These are phyloP conservation scores for Sequoiadendron giganteum DNA, from an alignment of 75 land plant genomes.

Conservation along the genomic window DNA sequence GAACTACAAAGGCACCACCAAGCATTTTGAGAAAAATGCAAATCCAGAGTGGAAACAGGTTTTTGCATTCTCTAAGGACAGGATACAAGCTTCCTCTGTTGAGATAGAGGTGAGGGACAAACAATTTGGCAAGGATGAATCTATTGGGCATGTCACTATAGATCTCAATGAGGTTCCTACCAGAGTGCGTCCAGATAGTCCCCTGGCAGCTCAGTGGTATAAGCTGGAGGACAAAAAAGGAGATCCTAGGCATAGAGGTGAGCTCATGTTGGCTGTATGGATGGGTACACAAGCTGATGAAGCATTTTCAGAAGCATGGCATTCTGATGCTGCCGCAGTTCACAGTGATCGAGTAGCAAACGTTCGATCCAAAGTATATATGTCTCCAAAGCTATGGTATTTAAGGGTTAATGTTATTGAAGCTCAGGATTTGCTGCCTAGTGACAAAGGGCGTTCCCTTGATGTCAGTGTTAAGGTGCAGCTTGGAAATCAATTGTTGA, in stretches of 20 bases:
- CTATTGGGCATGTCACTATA: constrained; percentile 53
- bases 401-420: constrained; percentile 54
- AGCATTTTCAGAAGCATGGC: constrained; percentile 63
- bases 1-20: constrained; percentile 56
- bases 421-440: constrained; percentile 50
- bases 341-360: constrained; percentile 21
- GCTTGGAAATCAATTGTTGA: constrained; percentile 55
- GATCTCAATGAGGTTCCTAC: constrained; percentile 65
- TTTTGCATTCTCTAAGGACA: constrained; percentile 66
- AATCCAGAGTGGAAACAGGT: constrained; percentile 72
- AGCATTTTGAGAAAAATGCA: constrained; percentile 47
- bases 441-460: constrained; percentile 29
- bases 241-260: constrained; percentile 23
- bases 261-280: constrained; percentile 58
- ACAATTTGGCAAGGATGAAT: constrained; percentile 60
- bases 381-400: constrained; percentile 62
- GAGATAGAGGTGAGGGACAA: constrained; percentile 70
- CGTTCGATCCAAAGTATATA: constrained; percentile 47
- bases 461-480: constrained; percentile 48
- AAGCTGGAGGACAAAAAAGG: constrained; percentile 45
- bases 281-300: constrained; percentile 71
- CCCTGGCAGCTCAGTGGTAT: constrained; percentile 71
- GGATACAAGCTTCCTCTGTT: constrained; percentile 35
- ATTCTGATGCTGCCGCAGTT: constrained; percentile 39
- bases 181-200: constrained; percentile 69